Evolutionary conservation across 768 basidiomycete genomes (phyloP).

Genomic region (Lactarius trivialis): DNA sequence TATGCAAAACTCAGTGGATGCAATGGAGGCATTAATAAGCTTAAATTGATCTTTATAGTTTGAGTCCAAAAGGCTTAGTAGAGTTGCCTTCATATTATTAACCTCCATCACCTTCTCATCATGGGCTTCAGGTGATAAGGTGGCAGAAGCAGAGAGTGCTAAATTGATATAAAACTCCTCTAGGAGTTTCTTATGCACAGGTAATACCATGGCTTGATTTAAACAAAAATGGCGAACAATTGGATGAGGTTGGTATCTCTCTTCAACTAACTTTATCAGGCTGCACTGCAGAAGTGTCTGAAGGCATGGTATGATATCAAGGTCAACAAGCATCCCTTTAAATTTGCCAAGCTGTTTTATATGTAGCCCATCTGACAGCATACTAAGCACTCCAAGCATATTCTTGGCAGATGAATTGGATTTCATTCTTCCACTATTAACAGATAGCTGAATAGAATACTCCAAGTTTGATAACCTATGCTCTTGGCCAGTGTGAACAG

Average conservation of each 20-base stretch:
- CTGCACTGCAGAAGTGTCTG: not conserved
- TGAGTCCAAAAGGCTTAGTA: not conserved
- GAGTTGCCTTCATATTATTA: not conserved
- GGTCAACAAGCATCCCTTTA: not conserved
- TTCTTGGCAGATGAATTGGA: not conserved
- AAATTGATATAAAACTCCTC: not conserved
- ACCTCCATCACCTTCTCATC: not conserved
- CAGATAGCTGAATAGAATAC: too few species aligned
- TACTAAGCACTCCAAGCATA: not conserved
- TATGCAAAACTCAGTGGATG: not conserved
- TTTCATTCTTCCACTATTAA: not conserved
- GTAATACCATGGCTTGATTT: not conserved
- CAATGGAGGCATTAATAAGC: not conserved
- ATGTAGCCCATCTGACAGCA: not conserved
- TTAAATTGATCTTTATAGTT: not conserved
- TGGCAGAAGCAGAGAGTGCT: not conserved
- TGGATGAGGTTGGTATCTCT: not conserved
- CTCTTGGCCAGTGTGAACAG: too few species aligned
- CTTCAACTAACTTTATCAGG: too few species aligned
- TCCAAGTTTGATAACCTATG: too few species aligned
- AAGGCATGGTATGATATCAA: not conserved
- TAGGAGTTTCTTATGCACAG: not conserved
- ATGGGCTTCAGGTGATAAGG: not conserved
- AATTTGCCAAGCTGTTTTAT: not conserved
- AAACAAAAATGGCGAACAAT: not conserved